These are phyloP conservation scores for Cenchrus fungigraminus DNA, from an alignment of 176 grass and related monocot genomes.

Conservation along the genomic window DNA sequence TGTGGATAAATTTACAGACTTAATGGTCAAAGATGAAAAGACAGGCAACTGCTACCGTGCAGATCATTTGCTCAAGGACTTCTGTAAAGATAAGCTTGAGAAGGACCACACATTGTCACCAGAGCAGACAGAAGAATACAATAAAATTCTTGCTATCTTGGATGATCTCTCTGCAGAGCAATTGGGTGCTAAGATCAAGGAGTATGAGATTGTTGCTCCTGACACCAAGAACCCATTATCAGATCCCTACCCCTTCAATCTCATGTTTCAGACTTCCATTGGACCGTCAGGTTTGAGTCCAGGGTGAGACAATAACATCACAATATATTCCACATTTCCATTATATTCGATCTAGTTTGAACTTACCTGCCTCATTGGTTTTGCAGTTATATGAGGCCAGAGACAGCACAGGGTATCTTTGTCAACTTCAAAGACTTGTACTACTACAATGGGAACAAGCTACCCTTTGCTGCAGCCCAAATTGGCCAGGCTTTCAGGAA, in stretches of 20 bases:
- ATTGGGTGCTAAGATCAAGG: constrained; percentile 83
- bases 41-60: constrained; percentile 87
- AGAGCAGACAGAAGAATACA: constrained; percentile 61
- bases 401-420: constrained; percentile 97
- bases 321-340: constrained; percentile 11
- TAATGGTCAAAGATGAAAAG: constrained; percentile 97
- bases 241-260: constrained; percentile 92
- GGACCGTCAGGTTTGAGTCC: constrained; percentile 79
- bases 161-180: constrained; percentile 88
- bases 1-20: constrained; percentile 91
- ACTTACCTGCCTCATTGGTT: constrained; percentile 37
- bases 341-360: constrained; percentile 18
- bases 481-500: constrained; percentile 94
- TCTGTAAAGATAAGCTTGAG: constrained; percentile 91
- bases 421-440: constrained; percentile 94
- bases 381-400: constrained; percentile 92
- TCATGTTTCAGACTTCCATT: constrained; percentile 99
- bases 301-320: constrained; percentile 60
- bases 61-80: constrained; percentile 93
- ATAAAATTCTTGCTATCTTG: constrained; percentile 71
- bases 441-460: constrained; percentile 84
- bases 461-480: constrained; percentile 91
- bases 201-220: constrained; percentile 86
- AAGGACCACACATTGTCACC: constrained; percentile 51
- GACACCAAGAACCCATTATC: constrained; percentile 88